Evolutionary conservation across 441 rosid species (phyloP), one percentile per base, ranked within the genome.

Genomic region (Pelargonium cotyledonis): DNA sequence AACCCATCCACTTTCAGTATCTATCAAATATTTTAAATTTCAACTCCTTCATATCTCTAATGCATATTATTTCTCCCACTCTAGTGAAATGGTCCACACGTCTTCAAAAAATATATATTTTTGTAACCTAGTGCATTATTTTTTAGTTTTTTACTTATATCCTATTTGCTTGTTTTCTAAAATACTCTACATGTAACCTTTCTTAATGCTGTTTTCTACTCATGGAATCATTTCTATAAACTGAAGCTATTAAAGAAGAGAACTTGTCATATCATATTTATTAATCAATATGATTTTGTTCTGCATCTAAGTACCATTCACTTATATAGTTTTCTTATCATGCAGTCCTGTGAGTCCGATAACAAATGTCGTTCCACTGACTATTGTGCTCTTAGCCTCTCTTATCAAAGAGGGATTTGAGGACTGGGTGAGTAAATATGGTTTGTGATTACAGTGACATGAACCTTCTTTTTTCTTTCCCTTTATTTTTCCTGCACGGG

Each of bases 311-410:
- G n/a, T 67, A 5, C 31, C 8, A 46, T 41, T 2, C 69, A 18
- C 65, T 75, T 21, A 74, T 7, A 71, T 26, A 44, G 53, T 18
- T 73, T 68, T 85, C 67, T 85, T 47, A 73, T 74, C 63, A 35
- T 80, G 88, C 95, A 95, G 99, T 73, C 99, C 99, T 74, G 98
- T 95, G 75, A 88, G 86, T 84, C 99, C 99, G 63, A 81, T 95
- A 65, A 95, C 98, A 60, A 95, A 95, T 78, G 87, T 95, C 49
- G 91, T 86, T 72, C 99, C 99, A 11, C 82, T 95, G 78, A 83
- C 83, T 78, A 61, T 95, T 90, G 99, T 95, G 84, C 98, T 95
- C 77, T 84, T 95, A 23, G 99, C 92, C 68, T 95, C 99, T 79
- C 97, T 95, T 71, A 80, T 91, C 70, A 95, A 95, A 82, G 99